phyloP scores from a whole-genome alignment of 345 rosid species.

The Lepidium aucheri region DNA sequence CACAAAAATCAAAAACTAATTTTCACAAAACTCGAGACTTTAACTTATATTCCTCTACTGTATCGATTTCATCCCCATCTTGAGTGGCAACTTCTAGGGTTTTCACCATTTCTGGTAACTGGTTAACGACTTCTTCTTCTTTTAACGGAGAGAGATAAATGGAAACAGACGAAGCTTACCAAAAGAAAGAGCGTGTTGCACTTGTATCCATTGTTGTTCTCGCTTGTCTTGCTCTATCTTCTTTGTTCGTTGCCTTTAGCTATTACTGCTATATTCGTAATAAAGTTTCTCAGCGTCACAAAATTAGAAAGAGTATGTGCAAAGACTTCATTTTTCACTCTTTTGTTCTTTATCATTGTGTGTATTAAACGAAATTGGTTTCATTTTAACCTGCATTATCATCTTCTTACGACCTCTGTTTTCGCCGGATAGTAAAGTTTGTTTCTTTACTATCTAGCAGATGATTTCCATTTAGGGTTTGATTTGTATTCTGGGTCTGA shows the following conservation, averaged over 20 bases:
- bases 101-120: slow-evolving; percentile 15
- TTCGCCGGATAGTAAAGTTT: not conserved
- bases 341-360: not conserved
- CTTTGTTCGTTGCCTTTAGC: slow-evolving; percentile 75
- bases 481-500: not conserved
- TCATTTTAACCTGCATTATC: not conserved
- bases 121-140: too few relatives aligned
- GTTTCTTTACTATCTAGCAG: not conserved
- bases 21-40: slow-evolving; percentile 12
- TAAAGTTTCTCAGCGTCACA: slow-evolving; percentile 64
- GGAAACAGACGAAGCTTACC: slow-evolving; percentile 41
- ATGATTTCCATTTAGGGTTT: not conserved
- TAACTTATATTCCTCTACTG: slow-evolving; percentile 11
- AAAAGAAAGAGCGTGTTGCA: slow-evolving; percentile 53
- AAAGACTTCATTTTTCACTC: not conserved
- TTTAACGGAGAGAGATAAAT: not conserved
- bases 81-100: slow-evolving; percentile 28
- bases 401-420: not conserved
- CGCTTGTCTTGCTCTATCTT: slow-evolving; percentile 66
- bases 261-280: slow-evolving; percentile 88
- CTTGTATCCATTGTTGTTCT: slow-evolving; percentile 65
- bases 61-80: not conserved
- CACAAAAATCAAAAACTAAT: not conserved
- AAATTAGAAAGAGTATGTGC: slow-evolving; percentile 36
- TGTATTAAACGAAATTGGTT: not conserved